Conservation (phyloP, 2,329 filamentous ascomycete species). For the Chaetomiaceae sp. region DNA sequence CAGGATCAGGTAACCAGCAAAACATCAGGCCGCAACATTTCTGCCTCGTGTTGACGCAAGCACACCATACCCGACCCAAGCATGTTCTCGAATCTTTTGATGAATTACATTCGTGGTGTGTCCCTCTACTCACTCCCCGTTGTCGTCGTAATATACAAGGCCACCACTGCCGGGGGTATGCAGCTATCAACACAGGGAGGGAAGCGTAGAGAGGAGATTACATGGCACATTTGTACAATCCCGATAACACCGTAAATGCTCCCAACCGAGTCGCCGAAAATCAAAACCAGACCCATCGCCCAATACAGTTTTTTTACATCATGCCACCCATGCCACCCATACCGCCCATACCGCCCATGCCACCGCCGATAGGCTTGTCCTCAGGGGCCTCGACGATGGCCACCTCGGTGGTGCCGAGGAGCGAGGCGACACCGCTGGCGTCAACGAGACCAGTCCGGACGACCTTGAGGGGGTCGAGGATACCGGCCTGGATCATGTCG, state of each 20-base stretch:
- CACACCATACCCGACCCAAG: not conserved
- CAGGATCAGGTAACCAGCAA: not conserved
- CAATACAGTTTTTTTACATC: conserved; percentile 46
- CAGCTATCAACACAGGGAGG: conserved; percentile 27
- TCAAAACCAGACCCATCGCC: conserved; percentile 19
- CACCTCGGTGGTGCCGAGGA: conserved; percentile 96
- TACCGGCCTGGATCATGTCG: conserved; percentile 96
- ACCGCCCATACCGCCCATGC: conserved; percentile 62
- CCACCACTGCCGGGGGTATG: conserved; percentile 24
- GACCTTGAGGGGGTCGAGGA: conserved; percentile 98
- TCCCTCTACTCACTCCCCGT: conserved; percentile 25
- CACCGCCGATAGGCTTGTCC: conserved; percentile 63
- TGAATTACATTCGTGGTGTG: conserved; percentile 12
- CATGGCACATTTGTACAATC: conserved; percentile 37
- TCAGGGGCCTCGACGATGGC: conserved; percentile 95
- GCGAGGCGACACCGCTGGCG: conserved; percentile 90
- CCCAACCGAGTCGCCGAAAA: conserved; percentile 37
- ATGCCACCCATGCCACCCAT: conserved; percentile 55
- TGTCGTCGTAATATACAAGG: conserved; percentile 30
- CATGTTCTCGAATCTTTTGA: not conserved
- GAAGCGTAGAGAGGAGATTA: conserved; percentile 36
- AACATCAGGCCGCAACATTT: conserved; percentile 11
- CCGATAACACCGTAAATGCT: conserved; percentile 48
- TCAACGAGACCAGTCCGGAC: conserved; percentile 94
- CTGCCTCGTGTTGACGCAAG: conserved; percentile 8